Base-by-base conservation (phyloP, 495 filamentous ascomycete genomes). In the Cryomyces antarcticus region DNA sequence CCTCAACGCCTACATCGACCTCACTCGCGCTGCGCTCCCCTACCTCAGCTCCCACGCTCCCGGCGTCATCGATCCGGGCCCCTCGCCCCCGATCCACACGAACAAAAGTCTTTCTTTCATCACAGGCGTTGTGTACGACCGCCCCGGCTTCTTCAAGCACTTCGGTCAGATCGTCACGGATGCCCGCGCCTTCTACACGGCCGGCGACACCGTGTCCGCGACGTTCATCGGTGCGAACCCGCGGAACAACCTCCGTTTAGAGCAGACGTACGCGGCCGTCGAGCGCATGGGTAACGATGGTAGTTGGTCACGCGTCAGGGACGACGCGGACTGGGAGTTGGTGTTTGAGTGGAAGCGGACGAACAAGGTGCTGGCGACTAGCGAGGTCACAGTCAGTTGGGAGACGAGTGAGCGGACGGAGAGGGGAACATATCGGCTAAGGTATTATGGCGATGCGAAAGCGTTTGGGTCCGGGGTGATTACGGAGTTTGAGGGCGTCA, bases 171-270 rank as follows among this genome's bases (percentile, higher is more conserved):
- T 92, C 4, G 52, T 75, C 36, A 62, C 58, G 5, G 78, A 85
- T 43, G 72, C 73, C 30, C 47, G 46, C 44, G 41, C 61, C 10
- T 57, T 64, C 0, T 89, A 82, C 46, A 44, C 54, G 4, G 62
- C 60, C 7, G 78, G 80, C 6, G 65, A 70, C 28, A 54, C 52
- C 24, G 72, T 85, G 41, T 71, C 57, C 6, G 79, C 63, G 0
- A 74, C 60, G 0, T 95, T 97, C 58, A 73, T 89, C 10, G 89
- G 82, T 35, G 85, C 87, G 3, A 95, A 94, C 48, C 88, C 88
- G 13, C 67, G 88, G 31, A 95, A 97, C 51, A 76, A 92, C 46
- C 69, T 95, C 30, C 72, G 73, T 17, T 70, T 81, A 9, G 87
- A 82, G 51, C 71, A 68, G 6, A 93, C 79, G 5, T 94, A 76